Evolutionary conservation across 2,329 filamentous ascomycete species (phyloP), one percentile per base, ranked within the genome.

Genomic region (Pestalotiopsis fici): DNA sequence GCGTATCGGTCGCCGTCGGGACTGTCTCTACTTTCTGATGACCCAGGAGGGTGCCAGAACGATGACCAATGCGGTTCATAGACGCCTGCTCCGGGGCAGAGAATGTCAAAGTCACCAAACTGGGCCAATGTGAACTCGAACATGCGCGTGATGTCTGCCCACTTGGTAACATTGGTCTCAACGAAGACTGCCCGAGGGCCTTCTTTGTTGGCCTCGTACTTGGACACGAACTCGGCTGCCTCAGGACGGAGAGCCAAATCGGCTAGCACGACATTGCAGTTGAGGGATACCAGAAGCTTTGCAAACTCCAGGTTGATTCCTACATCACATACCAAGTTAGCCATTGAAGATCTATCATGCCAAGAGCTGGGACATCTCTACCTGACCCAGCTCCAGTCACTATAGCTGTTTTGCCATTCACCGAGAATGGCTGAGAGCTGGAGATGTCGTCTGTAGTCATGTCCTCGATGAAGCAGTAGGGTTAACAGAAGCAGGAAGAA

Each of bases 361-460:
- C 6, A 27, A 13, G 13, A 31, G n/a, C n/a, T 37, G 23, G 47
- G 4, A 21, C 13, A 47, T 31, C 75, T 68, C 7, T 74, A 83
- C 85, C 85, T 59, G 85, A 87, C 28, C 86, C 85, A 50, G 83
- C 85, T 37, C 86, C 86, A 12, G 85, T 88, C 35, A 88, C 77
- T 59, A 88, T 85, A 13, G 86, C 86, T 13, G 83, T 82, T 72
- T 82, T 84, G 63, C 80, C 81, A 64, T 69, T 65, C 9, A 76
- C 71, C 13, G 68, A 72, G 43, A 72, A 79, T 35, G 71, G 69
- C 28, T 72, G 18, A 1, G 80, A 69, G 23, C 54, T 25, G 4
- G 35, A n/a, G 25, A 47, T 82, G 72, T 50, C 83, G 70, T 73
- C 79, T 84, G 73, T 84, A 82, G 39, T 12, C 35, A 64, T 64